phyloP scores from a whole-genome alignment of 805 yeast genomes.

The Ogataea paraovalis region DNA sequence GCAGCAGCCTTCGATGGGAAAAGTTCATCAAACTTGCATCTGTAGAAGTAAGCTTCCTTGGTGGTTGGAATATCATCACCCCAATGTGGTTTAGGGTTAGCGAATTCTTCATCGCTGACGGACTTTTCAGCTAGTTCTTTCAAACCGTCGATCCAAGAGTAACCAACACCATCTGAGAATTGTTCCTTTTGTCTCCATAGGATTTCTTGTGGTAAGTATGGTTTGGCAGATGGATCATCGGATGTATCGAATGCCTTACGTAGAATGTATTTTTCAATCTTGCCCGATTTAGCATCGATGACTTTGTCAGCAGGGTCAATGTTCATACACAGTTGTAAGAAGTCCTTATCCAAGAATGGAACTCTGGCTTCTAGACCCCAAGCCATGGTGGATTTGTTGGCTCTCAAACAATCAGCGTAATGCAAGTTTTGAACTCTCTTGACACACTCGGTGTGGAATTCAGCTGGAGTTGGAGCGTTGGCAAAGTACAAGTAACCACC shows the following conservation, averaged over 20 bases:
- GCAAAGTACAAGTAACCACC: conserved; percentile 99
- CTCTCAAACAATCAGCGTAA: conserved; percentile 95
- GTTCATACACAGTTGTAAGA: conserved; percentile 90
- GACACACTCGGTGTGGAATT: conserved; percentile 94
- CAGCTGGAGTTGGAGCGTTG: conserved; percentile 87
- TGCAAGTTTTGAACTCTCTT: conserved; percentile 96
- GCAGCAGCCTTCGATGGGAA: conserved; percentile 93
- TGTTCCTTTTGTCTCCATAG: conserved; percentile 99
- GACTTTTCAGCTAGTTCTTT: conserved; percentile 90
- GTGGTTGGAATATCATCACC: conserved; percentile 93
- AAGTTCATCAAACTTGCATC: conserved; percentile 90
- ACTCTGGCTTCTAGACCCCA: conserved; percentile 99
- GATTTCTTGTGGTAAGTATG: conserved; percentile 94
- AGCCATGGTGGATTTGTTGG: conserved; percentile 99
- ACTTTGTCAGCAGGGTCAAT: conserved; percentile 90
- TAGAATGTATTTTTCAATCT: conserved; percentile 90
- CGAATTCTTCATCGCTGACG: conserved; percentile 86
- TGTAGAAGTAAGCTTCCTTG: conserved; percentile 99
- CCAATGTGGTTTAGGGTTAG: conserved; percentile 93
- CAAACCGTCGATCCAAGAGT: conserved; percentile 97
- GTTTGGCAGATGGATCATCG: conserved; percentile 70
- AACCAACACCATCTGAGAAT: conserved; percentile 99
- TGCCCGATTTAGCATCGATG: conserved; percentile 65
- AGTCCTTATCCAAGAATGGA: conserved; percentile 94
- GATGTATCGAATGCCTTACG: conserved; percentile 97